A percentile compares a stretch with the other conserved stretches of the same genome.
These are phyloP conservation scores for Millerozyma miso DNA, from an alignment of 805 yeast genomes.

Conservation along the genomic window DNA sequence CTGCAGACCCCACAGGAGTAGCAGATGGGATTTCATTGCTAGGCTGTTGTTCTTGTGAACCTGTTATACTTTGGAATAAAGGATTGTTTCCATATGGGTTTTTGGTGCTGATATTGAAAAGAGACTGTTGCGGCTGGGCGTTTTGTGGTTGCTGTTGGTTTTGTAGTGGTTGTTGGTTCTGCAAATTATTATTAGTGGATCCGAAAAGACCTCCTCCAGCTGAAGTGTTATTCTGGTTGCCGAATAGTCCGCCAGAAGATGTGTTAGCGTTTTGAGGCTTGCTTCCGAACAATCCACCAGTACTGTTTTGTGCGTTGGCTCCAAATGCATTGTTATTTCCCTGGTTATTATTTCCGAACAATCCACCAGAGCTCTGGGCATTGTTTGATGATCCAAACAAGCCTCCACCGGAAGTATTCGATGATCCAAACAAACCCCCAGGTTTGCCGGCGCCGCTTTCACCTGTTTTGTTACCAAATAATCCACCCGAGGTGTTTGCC, in stretches of 20 bases:
- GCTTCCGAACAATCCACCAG: slow-evolving; percentile 36
- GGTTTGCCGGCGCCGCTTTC: slow-evolving; percentile 8
- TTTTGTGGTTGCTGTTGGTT: slow-evolving; percentile 19
- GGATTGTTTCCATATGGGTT: slow-evolving; percentile 82
- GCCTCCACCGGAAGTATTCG: slow-evolving; percentile 11
- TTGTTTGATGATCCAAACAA: slow-evolving; percentile 15
- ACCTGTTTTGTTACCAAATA: slow-evolving; percentile 33
- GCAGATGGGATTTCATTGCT: slow-evolving; percentile 20
- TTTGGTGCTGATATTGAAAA: slow-evolving; percentile 28
- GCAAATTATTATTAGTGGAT: slow-evolving; percentile 9
- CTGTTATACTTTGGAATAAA: slow-evolving; percentile 48
- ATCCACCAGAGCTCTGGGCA: slow-evolving; percentile 17
- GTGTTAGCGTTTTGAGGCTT: slow-evolving; percentile 21
- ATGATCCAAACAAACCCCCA: slow-evolving; percentile 40
- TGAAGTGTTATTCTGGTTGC: slow-evolving; percentile 18
- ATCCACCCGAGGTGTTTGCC: slow-evolving; percentile 34
- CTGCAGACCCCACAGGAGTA: slow-evolving; percentile 18
- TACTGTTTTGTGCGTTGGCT: slow-evolving; percentile 1
- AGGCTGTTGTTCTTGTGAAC: slow-evolving; percentile 14
- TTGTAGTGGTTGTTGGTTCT: slow-evolving; percentile 3
- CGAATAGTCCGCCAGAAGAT: slow-evolving; percentile 42
- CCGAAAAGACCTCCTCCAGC: slow-evolving; percentile 15
- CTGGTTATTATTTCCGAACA: slow-evolving; percentile 15
- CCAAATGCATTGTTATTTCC: slow-evolving; percentile 38
- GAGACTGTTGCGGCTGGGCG: slow-evolving; percentile 19